Base-by-base conservation (phyloP, 2,329 filamentous ascomycete genomes). In the Drechslerella stenobrocha region DNA sequence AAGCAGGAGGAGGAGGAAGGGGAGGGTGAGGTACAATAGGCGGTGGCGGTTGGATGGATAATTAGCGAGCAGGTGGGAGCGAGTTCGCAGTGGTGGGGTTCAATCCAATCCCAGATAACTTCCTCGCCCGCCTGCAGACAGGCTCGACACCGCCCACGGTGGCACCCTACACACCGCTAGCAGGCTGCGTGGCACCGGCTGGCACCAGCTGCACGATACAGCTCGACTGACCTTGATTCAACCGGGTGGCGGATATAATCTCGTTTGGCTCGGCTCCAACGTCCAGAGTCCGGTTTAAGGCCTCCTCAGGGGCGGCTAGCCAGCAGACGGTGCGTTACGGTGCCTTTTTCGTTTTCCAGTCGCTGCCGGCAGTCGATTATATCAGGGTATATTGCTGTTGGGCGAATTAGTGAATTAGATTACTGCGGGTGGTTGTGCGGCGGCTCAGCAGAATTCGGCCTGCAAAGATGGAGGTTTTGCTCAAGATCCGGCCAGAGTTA, bases 171-270 rank as follows among this genome's bases (percentile, higher is more conserved):
- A 30, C 28, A 5, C 28, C 5, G 28, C 28, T 5, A 30, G 28
- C 28, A 11, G 28, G 11, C 5, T 5, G 28, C 5, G 28, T 11
- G 28, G 11, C 5, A 30, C 5, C 28, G 28, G 11, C 28, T 30
- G 8, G 9, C 7, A 18, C 34, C 13, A 18, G 37, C 37, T 20
- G 37, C 15, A 42, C n/a, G 15, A 5, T 18, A 15, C 34, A 18
- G 13, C 18, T 18, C 9, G 9, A 42, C 37, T 13, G 15, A 42
- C 37, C 24, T 46, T 30, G 40, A 35, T 56, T 40, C 23, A 56
- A 30, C 51, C 51, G 51, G 37, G 51, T 45, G 51, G 51, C 51
- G 51, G 51, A 45, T 53, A 56, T 44, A 47, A 46, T 47, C 52
- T 47, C 30, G 40, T 47, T 30, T 53, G 35, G 42, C 40, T 46